Evolutionary conservation across 176 grass and related monocot species (phyloP), one percentile per base, ranked within the genome.

Genomic region (Miscanthus lutarioriparius): DNA sequence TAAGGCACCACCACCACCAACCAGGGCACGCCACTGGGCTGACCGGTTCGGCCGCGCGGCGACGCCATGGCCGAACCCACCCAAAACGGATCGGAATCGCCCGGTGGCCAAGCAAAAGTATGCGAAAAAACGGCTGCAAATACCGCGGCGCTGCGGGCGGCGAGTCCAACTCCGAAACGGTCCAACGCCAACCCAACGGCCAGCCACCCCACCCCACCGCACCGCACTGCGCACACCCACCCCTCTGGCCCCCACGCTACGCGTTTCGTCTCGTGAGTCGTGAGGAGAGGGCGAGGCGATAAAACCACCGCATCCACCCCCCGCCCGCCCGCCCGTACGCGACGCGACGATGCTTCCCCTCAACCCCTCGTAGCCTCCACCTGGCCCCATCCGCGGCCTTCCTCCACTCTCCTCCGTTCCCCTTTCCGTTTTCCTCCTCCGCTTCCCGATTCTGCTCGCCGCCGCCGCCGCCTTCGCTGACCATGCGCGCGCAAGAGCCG

Each of bases 281-380:
- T 16, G 45, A 17, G 15, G 62, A 19, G 9, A 19, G 47, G 49
- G 78, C 20, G 38, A 79, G 41, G 88, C 88, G 84, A 79, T 90
- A 90, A 86, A 86, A 77, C 61, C 73, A 82, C 78, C 68, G 81
- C 87, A 81, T 68, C 35, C 77, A 19, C 67, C 26, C 58, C 44
- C 7, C 10, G 0, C 30, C 77, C 53, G 64, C 43, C 37, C n/a
- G n/a, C 9, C 72, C 79, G 44, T 65, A 44, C 79, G 26, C 48
- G 51, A 40, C n/a, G 69, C 48, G 67, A 58, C 33, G 78, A 82
- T 65, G 77, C 78, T 81, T 86, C 87, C 23, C 19, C 48, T 43
- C 19, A 56, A 36, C 72, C 86, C 56, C 81, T 11, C 69, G 63
- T 70, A 77, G 38, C 82, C 72, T 81, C 63, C 72, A 54, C 66